A percentile compares a stretch with the other conserved stretches of the same genome.
Evolutionary conservation across 1,284 basidiomycete genomes (phyloP).

Genomic region (Microstroma glucosiphilum): DNA sequence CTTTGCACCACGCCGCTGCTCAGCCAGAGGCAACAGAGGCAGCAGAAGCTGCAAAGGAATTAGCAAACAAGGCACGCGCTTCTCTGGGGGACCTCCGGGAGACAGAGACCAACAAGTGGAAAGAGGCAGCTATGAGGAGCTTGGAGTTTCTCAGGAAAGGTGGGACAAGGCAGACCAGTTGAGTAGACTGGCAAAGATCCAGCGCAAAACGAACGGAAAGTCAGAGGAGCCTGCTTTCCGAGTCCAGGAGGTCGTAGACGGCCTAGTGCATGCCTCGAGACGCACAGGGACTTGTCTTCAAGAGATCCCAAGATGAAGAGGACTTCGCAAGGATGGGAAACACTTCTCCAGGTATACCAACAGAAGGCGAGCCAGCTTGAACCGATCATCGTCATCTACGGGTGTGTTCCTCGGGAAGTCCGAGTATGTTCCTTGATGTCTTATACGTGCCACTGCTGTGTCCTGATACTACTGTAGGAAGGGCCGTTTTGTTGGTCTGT

Average conservation of each 20-base stretch:
- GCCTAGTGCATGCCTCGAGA: not conserved
- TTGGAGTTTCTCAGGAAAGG: not conserved
- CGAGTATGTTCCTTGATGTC: too few species aligned
- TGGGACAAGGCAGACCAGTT: not conserved
- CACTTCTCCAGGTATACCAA: too few species aligned
- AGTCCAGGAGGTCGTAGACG: not conserved
- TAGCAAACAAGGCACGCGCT: not conserved
- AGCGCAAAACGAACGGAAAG: not conserved
- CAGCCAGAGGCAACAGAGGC: not conserved
- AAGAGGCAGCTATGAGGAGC: not conserved
- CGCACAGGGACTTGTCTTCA: not conserved
- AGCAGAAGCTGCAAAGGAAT: not conserved
- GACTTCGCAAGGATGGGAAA: too few species aligned
- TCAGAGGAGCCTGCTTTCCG: not conserved
- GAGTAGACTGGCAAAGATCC: too few species aligned
- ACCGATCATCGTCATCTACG: too few species aligned
- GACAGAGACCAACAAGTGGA: not conserved
- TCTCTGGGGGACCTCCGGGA: not conserved
- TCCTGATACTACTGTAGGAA: too few species aligned
- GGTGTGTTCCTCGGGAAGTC: too few species aligned
- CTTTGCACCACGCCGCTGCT: not conserved
- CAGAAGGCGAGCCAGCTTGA: too few species aligned
- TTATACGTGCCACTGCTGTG: too few species aligned
- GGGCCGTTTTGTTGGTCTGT: too few species aligned
- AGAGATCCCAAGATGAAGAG: too few species aligned